These are phyloP conservation scores for Meripilus lineatus DNA, from an alignment of 1,284 basidiomycete species.

Conservation along the genomic window DNA sequence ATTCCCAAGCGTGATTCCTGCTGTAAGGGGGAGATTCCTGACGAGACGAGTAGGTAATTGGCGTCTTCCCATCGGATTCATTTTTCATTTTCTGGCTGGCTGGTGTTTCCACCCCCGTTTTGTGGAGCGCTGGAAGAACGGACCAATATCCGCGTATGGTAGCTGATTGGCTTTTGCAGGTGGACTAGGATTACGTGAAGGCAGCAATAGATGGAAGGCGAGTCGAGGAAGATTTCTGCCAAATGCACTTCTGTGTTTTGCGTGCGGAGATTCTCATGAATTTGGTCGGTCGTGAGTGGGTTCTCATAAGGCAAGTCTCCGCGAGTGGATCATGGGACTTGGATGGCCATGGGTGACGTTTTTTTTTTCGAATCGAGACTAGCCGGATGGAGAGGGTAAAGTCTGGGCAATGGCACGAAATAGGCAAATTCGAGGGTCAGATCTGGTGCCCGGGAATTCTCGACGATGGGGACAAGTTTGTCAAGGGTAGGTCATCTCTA, in stretches of 20 bases:
- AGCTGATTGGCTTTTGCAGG: constrained; percentile 7
- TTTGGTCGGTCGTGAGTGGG: background rate
- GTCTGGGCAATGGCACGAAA: constrained; percentile 24
- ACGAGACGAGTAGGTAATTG: no score
- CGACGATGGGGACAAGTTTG: no score
- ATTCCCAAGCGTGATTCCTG: no score
- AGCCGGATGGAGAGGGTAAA: constrained; percentile 26
- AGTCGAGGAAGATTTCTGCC: constrained; percentile 1
- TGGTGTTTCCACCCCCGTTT: constrained; percentile 4
- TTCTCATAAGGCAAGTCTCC: constrained; percentile 6
- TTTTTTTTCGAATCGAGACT: constrained; percentile 20
- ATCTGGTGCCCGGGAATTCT: constrained; percentile 22
- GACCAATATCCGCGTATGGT: constrained; percentile 3
- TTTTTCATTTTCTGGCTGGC: no score
- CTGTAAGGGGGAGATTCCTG: no score
- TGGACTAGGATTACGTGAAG: constrained; percentile 5
- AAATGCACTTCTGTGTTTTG: constrained; percentile 2
- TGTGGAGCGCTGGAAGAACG: constrained; percentile 4
- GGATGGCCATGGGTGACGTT: constrained; percentile 16
- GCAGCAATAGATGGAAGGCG: background rate
- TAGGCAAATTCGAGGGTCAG: constrained; percentile 27
- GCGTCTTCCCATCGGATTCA: no score
- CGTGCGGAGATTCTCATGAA: background rate
- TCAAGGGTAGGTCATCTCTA: no score
- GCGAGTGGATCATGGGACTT: constrained; percentile 23